A percentile compares a stretch with the other conserved stretches of the same genome.
These are phyloP conservation scores for Candida awuae DNA, from an alignment of 805 yeast genomes.

Conservation along the genomic window DNA sequence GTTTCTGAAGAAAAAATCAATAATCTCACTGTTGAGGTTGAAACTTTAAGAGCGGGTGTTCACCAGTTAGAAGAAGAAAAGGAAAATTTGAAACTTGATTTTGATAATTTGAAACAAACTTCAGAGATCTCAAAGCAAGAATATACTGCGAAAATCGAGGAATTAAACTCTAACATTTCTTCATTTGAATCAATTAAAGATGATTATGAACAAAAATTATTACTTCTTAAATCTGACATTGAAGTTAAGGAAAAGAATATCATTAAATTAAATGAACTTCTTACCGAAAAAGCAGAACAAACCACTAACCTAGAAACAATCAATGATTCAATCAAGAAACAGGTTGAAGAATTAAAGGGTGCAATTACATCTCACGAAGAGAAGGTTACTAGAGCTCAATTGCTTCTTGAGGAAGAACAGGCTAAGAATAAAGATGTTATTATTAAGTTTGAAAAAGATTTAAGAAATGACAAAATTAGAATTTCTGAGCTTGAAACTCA, in stretches of 20 bases:
- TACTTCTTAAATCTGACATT: constrained; percentile 27
- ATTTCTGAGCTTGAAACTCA: constrained; percentile 56
- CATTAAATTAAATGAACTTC: constrained; percentile 15
- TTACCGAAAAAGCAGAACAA: constrained; percentile 22
- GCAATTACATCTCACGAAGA: constrained; percentile 32
- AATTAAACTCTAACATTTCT: constrained; percentile 19
- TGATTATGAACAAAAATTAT: constrained; percentile 27
- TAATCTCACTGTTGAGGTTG: constrained; percentile 10
- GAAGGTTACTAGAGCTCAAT: constrained; percentile 29
- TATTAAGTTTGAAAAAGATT: constrained; percentile 36
- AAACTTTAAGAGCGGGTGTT: constrained; percentile 12
- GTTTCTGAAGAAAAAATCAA: constrained; percentile 20
- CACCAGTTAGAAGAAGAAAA: constrained; percentile 11
- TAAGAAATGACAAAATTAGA: constrained; percentile 37
- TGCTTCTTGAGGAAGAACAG: constrained; percentile 30
- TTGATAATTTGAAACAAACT: constrained; percentile 11
- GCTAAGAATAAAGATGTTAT: constrained; percentile 41
- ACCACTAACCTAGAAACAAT: constrained; percentile 17
- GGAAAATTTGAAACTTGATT: constrained; percentile 11
- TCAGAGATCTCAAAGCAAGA: constrained; percentile 10
- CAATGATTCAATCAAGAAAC: constrained; percentile 4
- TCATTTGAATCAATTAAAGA: constrained; percentile 22
- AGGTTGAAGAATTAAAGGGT: constrained; percentile 19
- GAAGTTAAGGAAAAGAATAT: constrained; percentile 19
- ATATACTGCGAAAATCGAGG: constrained; percentile 16